Evolutionary conservation across 495 filamentous ascomycete species (phyloP), one percentile per base, ranked within the genome.

Genomic region (Tetracladium setigerum): DNA sequence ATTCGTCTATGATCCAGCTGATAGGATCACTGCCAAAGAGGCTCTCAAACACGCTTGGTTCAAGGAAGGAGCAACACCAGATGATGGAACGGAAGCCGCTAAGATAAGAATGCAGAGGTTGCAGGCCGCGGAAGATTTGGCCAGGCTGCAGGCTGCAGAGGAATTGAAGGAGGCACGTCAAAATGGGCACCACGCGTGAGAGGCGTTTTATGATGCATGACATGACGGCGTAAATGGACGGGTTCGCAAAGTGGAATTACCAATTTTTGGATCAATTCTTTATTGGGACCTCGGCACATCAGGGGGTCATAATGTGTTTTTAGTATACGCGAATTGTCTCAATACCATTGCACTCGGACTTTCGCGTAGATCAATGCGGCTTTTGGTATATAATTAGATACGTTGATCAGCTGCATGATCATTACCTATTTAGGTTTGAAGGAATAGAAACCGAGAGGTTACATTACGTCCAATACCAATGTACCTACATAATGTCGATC

Each of bases 41-140:
- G 92, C 92, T 7, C 69, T 98, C 37, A 80, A 91, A 50, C 92
- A 98, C 59, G 80, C 84, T 0, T 98, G 92, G 92, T 98, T 98
- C 69, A 83, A 82, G 54, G 91, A 97, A 63, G 71, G 72, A 6
- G 70, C 84, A 2, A 66, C 76, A 11, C 77, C 84, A 16, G 92
- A 98, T 59, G 92, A 98, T 61, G 92, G 92, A 31, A 96, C 90
- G 16, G 94, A 97, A 68, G 92, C 92, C 32, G 74, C 82, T 22
- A 83, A 84, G 54, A 86, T 94, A 44, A 72, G 75, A 34, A 47
- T 73, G 37, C 76, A 82, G 52, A 68, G 76, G 43, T 61, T 70
- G 55, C 60, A 62, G 52, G 52, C 27, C 27, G 50, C 47, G 11
- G 43, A 50, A 35, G 56, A 53, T 19, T 43, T 44, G 17, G 17